phyloP scores from a whole-genome alignment of 192 early-diverging fungal species.

The Tieghemiomyces parasiticus region DNA sequence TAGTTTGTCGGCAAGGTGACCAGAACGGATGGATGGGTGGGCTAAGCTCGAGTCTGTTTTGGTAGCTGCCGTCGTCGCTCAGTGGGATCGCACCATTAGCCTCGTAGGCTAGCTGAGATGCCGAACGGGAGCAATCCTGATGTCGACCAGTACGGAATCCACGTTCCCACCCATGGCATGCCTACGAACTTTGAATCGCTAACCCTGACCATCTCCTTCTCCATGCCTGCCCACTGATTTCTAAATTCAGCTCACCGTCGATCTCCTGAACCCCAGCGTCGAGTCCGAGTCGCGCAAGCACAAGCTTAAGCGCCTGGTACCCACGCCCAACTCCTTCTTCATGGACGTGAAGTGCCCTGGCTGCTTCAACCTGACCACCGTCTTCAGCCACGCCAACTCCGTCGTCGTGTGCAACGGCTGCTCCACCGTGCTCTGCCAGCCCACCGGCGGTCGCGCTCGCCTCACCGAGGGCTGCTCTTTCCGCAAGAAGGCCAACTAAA shows the following conservation, averaged over 20 bases:
- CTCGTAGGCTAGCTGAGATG: too few relatives aligned
- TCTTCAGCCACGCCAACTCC: slow-evolving; percentile 98
- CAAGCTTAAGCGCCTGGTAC: slow-evolving; percentile 95
- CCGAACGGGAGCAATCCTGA: too few relatives aligned
- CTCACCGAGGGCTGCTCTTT: slow-evolving; percentile 88
- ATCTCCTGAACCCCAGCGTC: slow-evolving; percentile 84
- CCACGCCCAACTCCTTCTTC: slow-evolving; percentile 95
- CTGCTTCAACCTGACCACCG: slow-evolving; percentile 96
- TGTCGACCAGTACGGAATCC: too few relatives aligned
- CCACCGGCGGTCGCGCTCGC: slow-evolving; percentile 95
- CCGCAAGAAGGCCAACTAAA: slow-evolving; percentile 65
- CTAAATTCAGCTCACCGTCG: slow-evolving; percentile 86
- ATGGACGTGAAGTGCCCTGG: slow-evolving; percentile 98
- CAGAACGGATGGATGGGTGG: too few relatives aligned
- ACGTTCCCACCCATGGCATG: too few relatives aligned
- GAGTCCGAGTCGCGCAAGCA: slow-evolving; percentile 62
- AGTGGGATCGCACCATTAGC: too few relatives aligned
- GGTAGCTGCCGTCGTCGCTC: too few relatives aligned
- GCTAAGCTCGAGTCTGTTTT: too few relatives aligned
- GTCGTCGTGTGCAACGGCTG: slow-evolving; percentile 94
- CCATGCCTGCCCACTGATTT: too few relatives aligned
- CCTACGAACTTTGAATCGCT: too few relatives aligned
- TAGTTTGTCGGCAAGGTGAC: too few relatives aligned
- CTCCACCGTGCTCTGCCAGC: slow-evolving; percentile 95
- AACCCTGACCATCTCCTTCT: too few relatives aligned